Evolutionary conservation across 345 rosid genomes (phyloP).

Genomic region (Lagerstroemia speciosa): DNA sequence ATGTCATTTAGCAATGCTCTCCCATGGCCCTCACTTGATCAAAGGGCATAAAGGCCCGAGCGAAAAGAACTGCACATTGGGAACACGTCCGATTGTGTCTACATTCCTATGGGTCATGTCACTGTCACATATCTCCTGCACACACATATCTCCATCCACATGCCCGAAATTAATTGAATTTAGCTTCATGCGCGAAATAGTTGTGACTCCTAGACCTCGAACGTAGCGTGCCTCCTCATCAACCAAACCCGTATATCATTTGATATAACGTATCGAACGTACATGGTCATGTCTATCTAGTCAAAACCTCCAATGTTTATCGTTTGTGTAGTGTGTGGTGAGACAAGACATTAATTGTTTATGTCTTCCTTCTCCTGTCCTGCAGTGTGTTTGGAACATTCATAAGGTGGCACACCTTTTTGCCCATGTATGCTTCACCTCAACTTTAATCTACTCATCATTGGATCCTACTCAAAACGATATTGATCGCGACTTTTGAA

Average conservation of each 20-base stretch:
- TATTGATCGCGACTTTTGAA: too few relatives aligned
- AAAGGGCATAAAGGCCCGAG: not conserved
- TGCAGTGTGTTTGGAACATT: not conserved
- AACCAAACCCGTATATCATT: constrained; percentile 2
- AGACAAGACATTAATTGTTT: not conserved
- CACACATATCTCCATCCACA: not conserved
- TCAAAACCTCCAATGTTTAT: not conserved
- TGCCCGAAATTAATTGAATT: not conserved
- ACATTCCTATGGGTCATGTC: not conserved
- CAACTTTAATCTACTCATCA: not conserved
- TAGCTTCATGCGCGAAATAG: not conserved
- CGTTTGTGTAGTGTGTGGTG: not conserved
- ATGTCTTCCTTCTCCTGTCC: not conserved
- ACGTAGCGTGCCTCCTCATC: constrained; percentile 38
- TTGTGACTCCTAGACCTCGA: constrained; percentile 20
- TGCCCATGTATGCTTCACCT: not conserved
- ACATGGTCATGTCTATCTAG: too few relatives aligned
- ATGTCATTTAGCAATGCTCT: not conserved
- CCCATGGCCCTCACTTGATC: not conserved
- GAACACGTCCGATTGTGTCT: not conserved
- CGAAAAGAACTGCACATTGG: not conserved
- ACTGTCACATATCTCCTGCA: not conserved
- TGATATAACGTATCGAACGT: too few relatives aligned
- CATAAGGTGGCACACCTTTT: not conserved
- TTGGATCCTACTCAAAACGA: too few relatives aligned